These are phyloP conservation scores for Stemphylium lycopersici DNA, from an alignment of 2,329 filamentous ascomycete species.

Conservation along the genomic window DNA sequence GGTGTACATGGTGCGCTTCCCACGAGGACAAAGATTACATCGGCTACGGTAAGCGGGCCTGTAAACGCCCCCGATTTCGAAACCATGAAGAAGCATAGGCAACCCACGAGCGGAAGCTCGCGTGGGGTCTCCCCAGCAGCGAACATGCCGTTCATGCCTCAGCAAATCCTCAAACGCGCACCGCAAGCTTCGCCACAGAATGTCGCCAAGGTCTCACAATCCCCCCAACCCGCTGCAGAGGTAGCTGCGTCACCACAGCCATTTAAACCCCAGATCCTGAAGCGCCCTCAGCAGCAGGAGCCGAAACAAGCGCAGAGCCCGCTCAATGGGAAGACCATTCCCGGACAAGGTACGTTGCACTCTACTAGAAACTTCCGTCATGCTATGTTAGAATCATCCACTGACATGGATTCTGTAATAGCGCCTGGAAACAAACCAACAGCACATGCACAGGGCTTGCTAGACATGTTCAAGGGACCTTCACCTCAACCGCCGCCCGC, in stretches of 20 bases:
- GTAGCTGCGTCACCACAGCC: conserved; percentile 20
- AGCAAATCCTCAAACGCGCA: conserved; percentile 34
- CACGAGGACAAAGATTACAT: conserved; percentile 38
- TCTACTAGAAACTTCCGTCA: too few relatives aligned
- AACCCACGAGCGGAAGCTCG: conserved; percentile 29
- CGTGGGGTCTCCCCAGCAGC: conserved; percentile 38
- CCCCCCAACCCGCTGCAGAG: conserved; percentile 5
- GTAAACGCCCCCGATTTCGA: conserved; percentile 52
- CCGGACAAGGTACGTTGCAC: conserved; percentile 1
- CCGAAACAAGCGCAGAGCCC: conserved; percentile 13
- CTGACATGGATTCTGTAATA: not conserved
- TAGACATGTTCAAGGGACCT: conserved; percentile 27
- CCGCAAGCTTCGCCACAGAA: conserved; percentile 15
- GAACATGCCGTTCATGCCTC: conserved; percentile 35
- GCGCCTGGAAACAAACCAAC: conserved; percentile 14
- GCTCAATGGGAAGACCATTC: not conserved
- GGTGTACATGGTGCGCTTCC: conserved; percentile 25
- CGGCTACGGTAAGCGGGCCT: conserved; percentile 51
- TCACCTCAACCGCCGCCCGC: conserved; percentile 21
- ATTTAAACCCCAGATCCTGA: conserved; percentile 47
- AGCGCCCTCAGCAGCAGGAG: conserved; percentile 39
- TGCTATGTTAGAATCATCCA: not conserved
- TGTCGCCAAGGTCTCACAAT: conserved; percentile 7
- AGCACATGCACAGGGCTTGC: conserved; percentile 28
- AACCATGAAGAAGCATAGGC: conserved; percentile 43